Conservation (phyloP, 805 yeast genomes). For the Starmerella tilneyi region DNA sequence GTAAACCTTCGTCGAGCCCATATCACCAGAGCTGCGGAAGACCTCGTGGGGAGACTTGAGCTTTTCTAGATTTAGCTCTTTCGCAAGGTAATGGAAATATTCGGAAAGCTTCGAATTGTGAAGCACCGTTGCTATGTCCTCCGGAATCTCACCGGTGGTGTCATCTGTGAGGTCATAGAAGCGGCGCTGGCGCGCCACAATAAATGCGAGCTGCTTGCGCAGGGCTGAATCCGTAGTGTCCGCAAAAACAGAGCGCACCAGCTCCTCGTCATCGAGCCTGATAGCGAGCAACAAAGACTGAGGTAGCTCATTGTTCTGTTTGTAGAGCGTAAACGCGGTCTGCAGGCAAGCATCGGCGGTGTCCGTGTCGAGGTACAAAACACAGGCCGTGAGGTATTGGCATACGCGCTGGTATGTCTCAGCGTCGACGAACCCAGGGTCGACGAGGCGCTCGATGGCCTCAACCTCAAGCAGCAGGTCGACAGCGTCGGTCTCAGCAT, state of each 20-base stretch:
- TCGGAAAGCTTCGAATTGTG: constrained; percentile 70
- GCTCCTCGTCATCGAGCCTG: constrained; percentile 68
- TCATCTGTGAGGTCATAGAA: constrained; percentile 46
- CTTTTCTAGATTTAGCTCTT: constrained; percentile 77
- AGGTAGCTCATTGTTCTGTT: constrained; percentile 66
- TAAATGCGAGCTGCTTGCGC: constrained; percentile 84
- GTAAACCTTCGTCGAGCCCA: constrained; percentile 13
- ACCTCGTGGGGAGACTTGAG: constrained; percentile 94
- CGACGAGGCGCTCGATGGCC: constrained; percentile 67
- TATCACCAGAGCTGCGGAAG: constrained; percentile 79
- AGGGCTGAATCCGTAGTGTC: constrained; percentile 46
- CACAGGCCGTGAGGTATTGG: constrained; percentile 88
- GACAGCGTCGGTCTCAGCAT: constrained; percentile 97
- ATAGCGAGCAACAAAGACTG: constrained; percentile 81
- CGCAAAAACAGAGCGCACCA: constrained; percentile 69
- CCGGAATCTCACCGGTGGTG: constrained; percentile 19
- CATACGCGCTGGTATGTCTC: constrained; percentile 82
- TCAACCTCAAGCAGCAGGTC: constrained; percentile 87
- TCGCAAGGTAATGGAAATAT: constrained; percentile 66
- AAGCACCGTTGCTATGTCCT: constrained; percentile 70
- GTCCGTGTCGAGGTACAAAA: constrained; percentile 91
- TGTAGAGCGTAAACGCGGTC: constrained; percentile 79
- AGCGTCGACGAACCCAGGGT: constrained; percentile 58
- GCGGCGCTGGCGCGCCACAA: constrained; percentile 77
- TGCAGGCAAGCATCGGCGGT: constrained; percentile 78